Evolutionary conservation across 345 rosid species (phyloP).

Genomic region (Camelina neglecta): DNA sequence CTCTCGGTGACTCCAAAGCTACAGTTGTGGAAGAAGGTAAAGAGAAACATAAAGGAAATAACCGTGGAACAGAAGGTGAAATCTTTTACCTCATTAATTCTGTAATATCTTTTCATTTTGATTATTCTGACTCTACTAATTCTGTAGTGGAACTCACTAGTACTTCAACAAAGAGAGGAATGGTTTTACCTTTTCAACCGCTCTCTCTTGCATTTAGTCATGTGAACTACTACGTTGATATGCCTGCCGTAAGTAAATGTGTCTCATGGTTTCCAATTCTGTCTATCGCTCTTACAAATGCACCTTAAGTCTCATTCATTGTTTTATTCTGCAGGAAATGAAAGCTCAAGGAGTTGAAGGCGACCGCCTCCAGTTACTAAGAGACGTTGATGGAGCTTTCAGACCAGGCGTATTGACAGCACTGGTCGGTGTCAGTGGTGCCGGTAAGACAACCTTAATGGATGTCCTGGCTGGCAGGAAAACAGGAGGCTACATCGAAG

Average conservation of each 20-base stretch:
- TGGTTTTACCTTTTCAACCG: slow-evolving; percentile 89
- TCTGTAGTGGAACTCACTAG: slow-evolving; percentile 36
- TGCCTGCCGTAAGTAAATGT: slow-evolving; percentile 75
- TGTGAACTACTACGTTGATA: slow-evolving; percentile 81
- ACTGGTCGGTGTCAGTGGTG: slow-evolving; percentile 91
- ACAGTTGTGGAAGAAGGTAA: slow-evolving; percentile 54
- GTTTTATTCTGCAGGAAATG: slow-evolving; percentile 65
- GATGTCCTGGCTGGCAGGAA: slow-evolving; percentile 94
- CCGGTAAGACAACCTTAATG: slow-evolving; percentile 96
- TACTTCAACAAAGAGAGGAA: slow-evolving; percentile 59
- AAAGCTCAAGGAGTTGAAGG: slow-evolving; percentile 69
- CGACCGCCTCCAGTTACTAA: slow-evolving; percentile 73
- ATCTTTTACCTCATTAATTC: neutral
- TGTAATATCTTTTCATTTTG: neutral
- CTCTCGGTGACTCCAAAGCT: slow-evolving; percentile 62
- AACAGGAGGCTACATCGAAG: slow-evolving; percentile 82
- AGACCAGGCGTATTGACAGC: slow-evolving; percentile 88
- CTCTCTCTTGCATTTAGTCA: slow-evolving; percentile 81
- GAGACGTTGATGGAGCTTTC: slow-evolving; percentile 79
- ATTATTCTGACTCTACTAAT: slow-evolving; percentile 31
- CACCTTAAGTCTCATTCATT: neutral
- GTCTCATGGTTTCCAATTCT: neutral
- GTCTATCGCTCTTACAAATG: neutral
- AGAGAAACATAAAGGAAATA: slow-evolving; percentile 35
- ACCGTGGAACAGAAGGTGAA: slow-evolving; percentile 51